A percentile compares a stretch with the other conserved stretches of the same genome.
These are phyloP conservation scores for Leccinum ochraceum DNA, from an alignment of 768 basidiomycete genomes.

Conservation along the genomic window DNA sequence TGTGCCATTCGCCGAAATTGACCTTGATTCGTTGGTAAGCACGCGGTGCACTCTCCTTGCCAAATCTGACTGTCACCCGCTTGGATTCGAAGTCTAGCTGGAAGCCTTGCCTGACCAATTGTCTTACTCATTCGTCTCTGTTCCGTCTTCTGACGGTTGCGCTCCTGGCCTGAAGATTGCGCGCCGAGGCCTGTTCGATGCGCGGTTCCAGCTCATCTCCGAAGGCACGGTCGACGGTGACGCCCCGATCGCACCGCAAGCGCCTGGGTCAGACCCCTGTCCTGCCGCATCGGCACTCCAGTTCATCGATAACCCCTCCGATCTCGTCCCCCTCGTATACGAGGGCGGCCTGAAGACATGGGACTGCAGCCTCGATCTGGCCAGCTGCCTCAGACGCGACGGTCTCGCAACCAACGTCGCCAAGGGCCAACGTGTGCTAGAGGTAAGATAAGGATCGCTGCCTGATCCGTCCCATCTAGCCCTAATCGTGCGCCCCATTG, in stretches of 20 bases:
- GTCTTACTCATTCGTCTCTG: slow-evolving; percentile 73
- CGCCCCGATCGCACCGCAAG: slow-evolving; percentile 8
- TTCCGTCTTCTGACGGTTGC: slow-evolving; percentile 44
- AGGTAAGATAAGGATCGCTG: slow-evolving; percentile 48
- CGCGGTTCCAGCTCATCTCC: slow-evolving; percentile 89
- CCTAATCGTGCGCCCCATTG: not conserved
- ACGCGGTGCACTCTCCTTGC: not conserved
- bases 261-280: slow-evolving; percentile 5
- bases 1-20: slow-evolving; percentile 31
- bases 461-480: not conserved
- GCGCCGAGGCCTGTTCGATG: slow-evolving; percentile 91
- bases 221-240: slow-evolving; percentile 34
- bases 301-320: slow-evolving; percentile 81
- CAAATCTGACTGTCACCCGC: slow-evolving; percentile 7
- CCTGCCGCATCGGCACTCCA: slow-evolving; percentile 42
- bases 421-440: slow-evolving; percentile 61
- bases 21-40: slow-evolving; percentile 35
- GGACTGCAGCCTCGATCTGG: slow-evolving; percentile 93
- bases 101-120: slow-evolving; percentile 67
- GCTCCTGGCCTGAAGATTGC: slow-evolving; percentile 42
- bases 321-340: slow-evolving; percentile 89
- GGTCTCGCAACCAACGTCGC: slow-evolving; percentile 22
- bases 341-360: slow-evolving; percentile 98
- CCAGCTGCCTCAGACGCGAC: slow-evolving; percentile 55
- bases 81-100: slow-evolving; percentile 48